A percentile compares a stretch with the other conserved stretches of the same genome.
Evolutionary conservation across 148 eudicot genomes (phyloP).

Genomic region (Simmondsia chinensis): DNA sequence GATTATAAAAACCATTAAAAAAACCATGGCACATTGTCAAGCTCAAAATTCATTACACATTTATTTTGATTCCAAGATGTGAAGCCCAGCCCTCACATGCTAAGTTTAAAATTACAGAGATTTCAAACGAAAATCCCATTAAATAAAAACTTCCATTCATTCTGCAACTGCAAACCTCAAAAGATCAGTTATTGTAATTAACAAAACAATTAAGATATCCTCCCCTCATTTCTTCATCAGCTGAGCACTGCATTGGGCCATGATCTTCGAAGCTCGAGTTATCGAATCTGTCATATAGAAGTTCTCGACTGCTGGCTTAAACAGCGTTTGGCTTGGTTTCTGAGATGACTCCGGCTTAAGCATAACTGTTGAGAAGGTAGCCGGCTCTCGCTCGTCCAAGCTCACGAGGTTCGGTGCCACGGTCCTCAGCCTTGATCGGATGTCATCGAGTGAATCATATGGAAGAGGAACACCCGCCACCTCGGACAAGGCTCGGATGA

Average conservation of each 20-base stretch:
- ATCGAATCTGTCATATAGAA: constrained; percentile 95
- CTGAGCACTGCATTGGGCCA: constrained; percentile 92
- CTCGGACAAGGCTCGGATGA: constrained; percentile 83
- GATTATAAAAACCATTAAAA: too few species aligned
- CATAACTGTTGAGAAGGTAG: constrained; percentile 49
- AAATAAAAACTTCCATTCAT: too few species aligned
- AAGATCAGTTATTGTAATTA: constrained; percentile 14
- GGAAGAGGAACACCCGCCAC: constrained; percentile 62
- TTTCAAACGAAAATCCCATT: too few species aligned
- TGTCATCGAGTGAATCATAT: constrained; percentile 46
- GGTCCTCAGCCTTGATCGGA: constrained; percentile 52
- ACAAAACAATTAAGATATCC: not conserved
- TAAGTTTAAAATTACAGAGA: too few species aligned
- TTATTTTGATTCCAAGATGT: too few species aligned
- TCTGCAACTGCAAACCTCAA: too few species aligned
- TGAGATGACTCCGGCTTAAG: constrained; percentile 49
- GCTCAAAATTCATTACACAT: too few species aligned
- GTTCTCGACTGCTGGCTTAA: constrained; percentile 59
- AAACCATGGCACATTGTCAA: too few species aligned
- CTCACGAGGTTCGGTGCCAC: constrained; percentile 88
- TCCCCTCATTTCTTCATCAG: constrained; percentile 63
- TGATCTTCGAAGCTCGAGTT: constrained; percentile 94
- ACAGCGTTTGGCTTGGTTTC: constrained; percentile 39
- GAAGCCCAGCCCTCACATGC: too few species aligned
- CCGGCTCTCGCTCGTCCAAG: constrained; percentile 64